These are phyloP conservation scores for Xylaria curta DNA, from an alignment of 495 filamentous ascomycete species.

Conservation along the genomic window DNA sequence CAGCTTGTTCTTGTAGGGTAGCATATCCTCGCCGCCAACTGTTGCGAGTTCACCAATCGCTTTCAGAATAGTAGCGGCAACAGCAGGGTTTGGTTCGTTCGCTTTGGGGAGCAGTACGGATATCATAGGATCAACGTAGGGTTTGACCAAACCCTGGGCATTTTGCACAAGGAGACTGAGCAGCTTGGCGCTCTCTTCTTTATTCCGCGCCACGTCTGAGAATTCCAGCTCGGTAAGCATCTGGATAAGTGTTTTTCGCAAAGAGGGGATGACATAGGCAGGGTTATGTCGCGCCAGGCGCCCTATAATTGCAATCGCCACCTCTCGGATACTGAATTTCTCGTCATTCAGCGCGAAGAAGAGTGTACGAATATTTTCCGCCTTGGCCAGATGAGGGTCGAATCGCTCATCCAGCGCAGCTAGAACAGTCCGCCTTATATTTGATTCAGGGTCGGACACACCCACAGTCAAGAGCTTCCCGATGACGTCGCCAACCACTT, in stretches of 20 bases:
- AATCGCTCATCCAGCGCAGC: slow-evolving; percentile 90
- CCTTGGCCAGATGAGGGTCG: slow-evolving; percentile 90
- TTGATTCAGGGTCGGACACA: slow-evolving; percentile 86
- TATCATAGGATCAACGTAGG: slow-evolving; percentile 95
- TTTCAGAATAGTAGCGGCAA: slow-evolving; percentile 90
- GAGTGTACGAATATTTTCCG: slow-evolving; percentile 92
- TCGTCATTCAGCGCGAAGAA: slow-evolving; percentile 98
- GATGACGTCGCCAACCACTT: slow-evolving; percentile 96
- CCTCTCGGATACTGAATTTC: slow-evolving; percentile 87
- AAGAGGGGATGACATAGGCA: slow-evolving; percentile 93
- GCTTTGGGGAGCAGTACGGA: slow-evolving; percentile 89
- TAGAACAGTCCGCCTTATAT: slow-evolving; percentile 87
- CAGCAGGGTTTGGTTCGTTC: slow-evolving; percentile 77
- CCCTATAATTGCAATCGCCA: slow-evolving; percentile 93
- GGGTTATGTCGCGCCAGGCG: slow-evolving; percentile 90
- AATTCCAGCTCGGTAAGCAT: slow-evolving; percentile 94
- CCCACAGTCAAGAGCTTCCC: slow-evolving; percentile 94
- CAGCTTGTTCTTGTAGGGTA: slow-evolving; percentile 80
- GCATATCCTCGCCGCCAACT: slow-evolving; percentile 91
- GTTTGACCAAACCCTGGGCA: slow-evolving; percentile 87
- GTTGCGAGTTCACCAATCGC: slow-evolving; percentile 92
- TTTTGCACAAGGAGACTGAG: slow-evolving; percentile 92
- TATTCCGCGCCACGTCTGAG: slow-evolving; percentile 89
- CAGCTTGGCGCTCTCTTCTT: slow-evolving; percentile 93
- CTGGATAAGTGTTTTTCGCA: slow-evolving; percentile 94